phyloP scores from a whole-genome alignment of 352 stramenopile species.

The Stramenopiles sp. region DNA sequence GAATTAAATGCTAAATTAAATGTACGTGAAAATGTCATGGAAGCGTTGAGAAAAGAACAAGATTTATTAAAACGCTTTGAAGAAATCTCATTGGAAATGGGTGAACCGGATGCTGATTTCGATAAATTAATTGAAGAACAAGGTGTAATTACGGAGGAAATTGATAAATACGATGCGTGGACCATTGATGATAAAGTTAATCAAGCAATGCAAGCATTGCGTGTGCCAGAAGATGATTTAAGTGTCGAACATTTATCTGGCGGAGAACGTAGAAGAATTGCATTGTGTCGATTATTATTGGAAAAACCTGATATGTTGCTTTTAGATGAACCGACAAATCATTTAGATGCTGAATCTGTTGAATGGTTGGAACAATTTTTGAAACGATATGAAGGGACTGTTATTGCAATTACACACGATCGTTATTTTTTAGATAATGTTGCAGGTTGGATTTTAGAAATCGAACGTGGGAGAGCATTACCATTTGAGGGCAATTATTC shows the following conservation, averaged over 20 bases:
- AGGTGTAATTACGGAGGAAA: constrained; percentile 54
- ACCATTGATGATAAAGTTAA: constrained; percentile 37
- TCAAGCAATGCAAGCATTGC: constrained; percentile 47
- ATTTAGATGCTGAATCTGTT: constrained; percentile 89
- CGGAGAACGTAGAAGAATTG: constrained; percentile 53
- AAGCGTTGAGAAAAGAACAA: constrained; percentile 54
- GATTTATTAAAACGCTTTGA: constrained; percentile 52
- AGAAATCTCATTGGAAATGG: constrained; percentile 57
- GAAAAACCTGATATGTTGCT: constrained; percentile 87
- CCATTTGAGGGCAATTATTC: constrained; percentile 95
- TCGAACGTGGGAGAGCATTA: constrained; percentile 85
- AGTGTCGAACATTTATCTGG: constrained; percentile 25
- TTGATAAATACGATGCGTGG: constrained; percentile 56
- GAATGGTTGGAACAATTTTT: constrained; percentile 90
- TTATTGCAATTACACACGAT: constrained; percentile 95
- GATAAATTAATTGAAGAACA: constrained; percentile 53
- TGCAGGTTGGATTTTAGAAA: constrained; percentile 85
- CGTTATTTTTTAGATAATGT: constrained; percentile 97
- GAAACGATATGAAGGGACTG: constrained; percentile 77
- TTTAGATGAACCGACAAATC: constrained; percentile 93
- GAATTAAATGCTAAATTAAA: constrained; percentile 52
- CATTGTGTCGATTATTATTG: constrained; percentile 76
- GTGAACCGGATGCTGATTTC: constrained; percentile 62
- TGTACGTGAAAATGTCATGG: constrained; percentile 69
- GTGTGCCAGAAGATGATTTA: constrained; percentile 38